These are phyloP conservation scores for Westerdykella ornata DNA, from an alignment of 2,329 filamentous ascomycete species.

Conservation along the genomic window DNA sequence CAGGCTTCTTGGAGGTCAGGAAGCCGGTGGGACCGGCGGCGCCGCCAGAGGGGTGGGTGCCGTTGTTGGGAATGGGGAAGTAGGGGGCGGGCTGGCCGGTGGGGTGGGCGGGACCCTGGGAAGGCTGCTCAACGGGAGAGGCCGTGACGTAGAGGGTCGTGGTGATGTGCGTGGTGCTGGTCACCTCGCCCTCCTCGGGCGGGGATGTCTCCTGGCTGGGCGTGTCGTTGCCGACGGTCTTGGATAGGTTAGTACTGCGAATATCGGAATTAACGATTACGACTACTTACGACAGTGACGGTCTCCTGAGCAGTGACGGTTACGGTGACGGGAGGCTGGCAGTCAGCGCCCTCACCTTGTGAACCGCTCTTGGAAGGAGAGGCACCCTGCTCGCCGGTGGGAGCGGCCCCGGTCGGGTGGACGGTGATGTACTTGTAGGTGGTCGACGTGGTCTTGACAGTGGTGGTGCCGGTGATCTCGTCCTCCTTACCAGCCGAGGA, in stretches of 20 bases:
- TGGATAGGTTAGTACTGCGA: not conserved
- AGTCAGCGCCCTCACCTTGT: conserved; percentile 17
- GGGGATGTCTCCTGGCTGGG: conserved; percentile 7
- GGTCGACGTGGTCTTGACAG: conserved; percentile 30
- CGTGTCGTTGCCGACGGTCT: conserved; percentile 18
- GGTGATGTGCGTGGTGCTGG: not conserved
- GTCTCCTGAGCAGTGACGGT: conserved; percentile 36
- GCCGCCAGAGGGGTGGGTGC: conserved; percentile 23
- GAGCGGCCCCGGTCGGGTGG: conserved; percentile 16
- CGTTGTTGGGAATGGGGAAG: conserved; percentile 23
- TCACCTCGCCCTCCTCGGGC: conserved; percentile 7
- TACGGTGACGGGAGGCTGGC: conserved; percentile 31
- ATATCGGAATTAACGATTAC: not conserved
- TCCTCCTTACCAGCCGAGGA: conserved; percentile 8
- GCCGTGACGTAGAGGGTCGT: not conserved
- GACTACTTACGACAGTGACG: conserved; percentile 27
- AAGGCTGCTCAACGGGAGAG: not conserved
- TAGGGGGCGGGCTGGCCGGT: conserved; percentile 12
- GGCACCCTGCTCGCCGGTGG: conserved; percentile 8
- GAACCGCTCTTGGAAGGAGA: conserved; percentile 1
- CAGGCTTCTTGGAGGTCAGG: conserved; percentile 26
- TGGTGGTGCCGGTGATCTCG: conserved; percentile 18
- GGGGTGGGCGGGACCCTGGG: conserved; percentile 6
- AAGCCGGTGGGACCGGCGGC: conserved; percentile 32
- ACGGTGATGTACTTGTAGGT: conserved; percentile 33